Conservation (phyloP, 148 eudicot genomes). For the Salicornia ramosissima region DNA sequence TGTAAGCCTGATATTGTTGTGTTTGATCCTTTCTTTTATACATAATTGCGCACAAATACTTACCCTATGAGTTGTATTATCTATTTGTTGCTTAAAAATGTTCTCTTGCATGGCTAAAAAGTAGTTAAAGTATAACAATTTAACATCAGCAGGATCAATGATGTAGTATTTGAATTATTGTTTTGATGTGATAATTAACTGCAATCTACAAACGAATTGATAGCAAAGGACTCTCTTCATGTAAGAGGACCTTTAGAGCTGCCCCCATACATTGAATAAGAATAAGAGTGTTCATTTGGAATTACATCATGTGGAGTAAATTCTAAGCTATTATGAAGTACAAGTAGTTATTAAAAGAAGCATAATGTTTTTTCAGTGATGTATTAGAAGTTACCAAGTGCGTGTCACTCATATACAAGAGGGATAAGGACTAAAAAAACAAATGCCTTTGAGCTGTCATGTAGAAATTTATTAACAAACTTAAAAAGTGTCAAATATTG, state of each 20-base stretch:
- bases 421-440: neutral
- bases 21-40: neutral
- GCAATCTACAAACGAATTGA: neutral
- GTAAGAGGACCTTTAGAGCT: neutral
- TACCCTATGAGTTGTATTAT: neutral
- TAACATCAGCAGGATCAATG: too few species aligned
- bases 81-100: too few species aligned
- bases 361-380: too few species aligned
- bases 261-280: too few species aligned
- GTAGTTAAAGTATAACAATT: too few species aligned
- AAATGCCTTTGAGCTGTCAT: neutral
- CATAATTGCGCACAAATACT: neutral
- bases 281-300: neutral
- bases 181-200: neutral
- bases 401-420: neutral
- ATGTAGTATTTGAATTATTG: neutral
- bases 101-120: too few species aligned
- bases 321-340: neutral
- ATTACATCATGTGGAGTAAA: neutral
- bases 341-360: too few species aligned
- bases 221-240: neutral
- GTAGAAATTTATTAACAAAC: neutral
- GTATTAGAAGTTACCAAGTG: too few species aligned
- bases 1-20: neutral
- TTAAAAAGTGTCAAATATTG: neutral